A percentile compares a stretch with the other conserved stretches of the same genome.
Conservation (phyloP, 1,284 basidiomycete species). For the Tilletia caries region DNA sequence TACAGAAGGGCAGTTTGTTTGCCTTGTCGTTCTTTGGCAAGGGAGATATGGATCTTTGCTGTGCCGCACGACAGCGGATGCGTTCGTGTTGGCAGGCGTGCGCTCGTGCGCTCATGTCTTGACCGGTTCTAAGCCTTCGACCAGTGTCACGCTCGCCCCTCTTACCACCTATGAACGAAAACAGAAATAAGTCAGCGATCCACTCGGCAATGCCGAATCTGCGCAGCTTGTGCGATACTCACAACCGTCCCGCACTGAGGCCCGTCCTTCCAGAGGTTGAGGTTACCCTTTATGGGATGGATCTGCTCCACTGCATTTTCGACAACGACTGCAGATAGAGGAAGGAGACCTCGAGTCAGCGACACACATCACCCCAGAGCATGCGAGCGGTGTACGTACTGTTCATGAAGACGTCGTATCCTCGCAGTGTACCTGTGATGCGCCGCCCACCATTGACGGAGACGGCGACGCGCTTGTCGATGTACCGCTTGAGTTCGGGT, state of each 20-base stretch:
- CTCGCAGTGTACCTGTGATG: conserved; percentile 90
- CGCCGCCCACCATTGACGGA: conserved; percentile 93
- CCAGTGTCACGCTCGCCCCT: conserved; percentile 50
- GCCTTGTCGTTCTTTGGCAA: too few species aligned
- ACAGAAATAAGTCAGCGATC: not conserved
- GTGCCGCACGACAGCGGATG: too few species aligned
- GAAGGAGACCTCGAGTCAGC: too few species aligned
- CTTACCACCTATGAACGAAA: conserved; percentile 33
- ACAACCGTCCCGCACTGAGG: conserved; percentile 48
- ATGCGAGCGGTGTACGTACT: conserved; percentile 39
- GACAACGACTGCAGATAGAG: conserved; percentile 65
- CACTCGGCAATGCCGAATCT: not conserved
- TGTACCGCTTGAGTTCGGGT: conserved; percentile 64
- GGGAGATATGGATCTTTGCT: too few species aligned
- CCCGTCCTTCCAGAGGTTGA: conserved; percentile 40
- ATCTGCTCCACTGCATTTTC: conserved; percentile 90
- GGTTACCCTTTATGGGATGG: conserved; percentile 60
- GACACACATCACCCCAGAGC: too few species aligned
- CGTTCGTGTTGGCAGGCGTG: too few species aligned
- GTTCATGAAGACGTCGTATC: conserved; percentile 98
- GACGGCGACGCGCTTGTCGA: conserved; percentile 95
- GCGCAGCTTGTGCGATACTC: conserved; percentile 18
- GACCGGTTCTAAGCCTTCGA: conserved; percentile 48
- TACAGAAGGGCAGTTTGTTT: too few species aligned
- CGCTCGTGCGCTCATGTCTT: conserved; percentile 25